Conservation (phyloP, 208 protist genomes). For the Chromosphaera perkinsii region DNA sequence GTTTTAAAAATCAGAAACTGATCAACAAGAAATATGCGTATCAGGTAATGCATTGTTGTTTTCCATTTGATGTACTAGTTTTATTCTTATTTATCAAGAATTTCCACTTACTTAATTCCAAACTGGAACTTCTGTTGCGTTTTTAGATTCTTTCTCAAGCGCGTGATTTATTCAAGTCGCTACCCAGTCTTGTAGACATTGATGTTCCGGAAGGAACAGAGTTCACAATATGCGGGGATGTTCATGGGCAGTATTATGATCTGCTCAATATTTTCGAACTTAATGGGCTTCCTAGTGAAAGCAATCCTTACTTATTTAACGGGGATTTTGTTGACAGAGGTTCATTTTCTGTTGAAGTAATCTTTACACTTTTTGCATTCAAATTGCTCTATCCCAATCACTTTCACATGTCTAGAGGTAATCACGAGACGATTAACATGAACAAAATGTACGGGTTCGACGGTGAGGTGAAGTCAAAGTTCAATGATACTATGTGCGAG, state of each 20-base stretch:
- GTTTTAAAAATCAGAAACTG: constrained; percentile 53
- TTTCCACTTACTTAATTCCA: background rate
- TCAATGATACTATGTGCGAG: constrained; percentile 71
- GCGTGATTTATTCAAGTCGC: constrained; percentile 9
- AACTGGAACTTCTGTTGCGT: background rate
- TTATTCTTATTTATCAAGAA: background rate
- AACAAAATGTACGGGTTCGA: constrained; percentile 97
- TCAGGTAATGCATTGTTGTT: constrained; percentile 1
- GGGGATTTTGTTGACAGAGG: constrained; percentile 81
- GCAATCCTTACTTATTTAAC: constrained; percentile 43
- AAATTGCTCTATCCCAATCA: constrained; percentile 89
- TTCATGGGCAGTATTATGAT: constrained; percentile 96
- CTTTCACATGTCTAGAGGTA: constrained; percentile 78
- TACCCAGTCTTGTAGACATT: constrained; percentile 6
- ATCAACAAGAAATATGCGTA: constrained; percentile 56
- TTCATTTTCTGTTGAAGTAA: constrained; percentile 90
- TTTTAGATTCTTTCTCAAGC: background rate
- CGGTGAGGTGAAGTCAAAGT: constrained; percentile 91
- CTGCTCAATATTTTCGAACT: constrained; percentile 90
- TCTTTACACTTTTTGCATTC: constrained; percentile 86
- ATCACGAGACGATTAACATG: constrained; percentile 89
- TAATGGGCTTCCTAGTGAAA: constrained; percentile 53
- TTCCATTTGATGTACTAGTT: background rate
- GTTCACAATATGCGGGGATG: constrained; percentile 96
- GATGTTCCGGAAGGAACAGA: background rate